Evolutionary conservation across 345 rosid species (phyloP).

Genomic region (Excoecaria agallocha): DNA sequence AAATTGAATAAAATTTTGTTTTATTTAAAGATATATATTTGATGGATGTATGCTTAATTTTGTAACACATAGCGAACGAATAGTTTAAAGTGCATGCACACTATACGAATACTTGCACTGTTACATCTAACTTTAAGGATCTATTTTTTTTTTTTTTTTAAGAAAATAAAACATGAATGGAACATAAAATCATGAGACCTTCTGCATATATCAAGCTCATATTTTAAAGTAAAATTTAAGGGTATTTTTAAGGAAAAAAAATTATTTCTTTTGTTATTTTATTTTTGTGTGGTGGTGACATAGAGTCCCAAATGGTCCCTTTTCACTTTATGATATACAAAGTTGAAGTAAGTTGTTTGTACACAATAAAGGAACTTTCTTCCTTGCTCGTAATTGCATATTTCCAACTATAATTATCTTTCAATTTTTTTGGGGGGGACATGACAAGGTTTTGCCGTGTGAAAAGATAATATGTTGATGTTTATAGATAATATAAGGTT

Average conservation of each 20-base stretch:
- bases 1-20: no score
- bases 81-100: no score
- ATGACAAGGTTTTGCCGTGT: neutral
- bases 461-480: neutral
- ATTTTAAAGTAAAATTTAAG: no score
- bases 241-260: neutral
- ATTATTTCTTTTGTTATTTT: neutral
- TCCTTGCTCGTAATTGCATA: neutral
- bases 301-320: slow-evolving; percentile 13
- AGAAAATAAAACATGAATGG: neutral
- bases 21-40: no score
- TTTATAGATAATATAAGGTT: neutral
- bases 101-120: no score
- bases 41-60: no score
- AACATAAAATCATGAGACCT: no score
- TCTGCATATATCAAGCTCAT: no score
- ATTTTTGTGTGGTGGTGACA: slow-evolving; percentile 2
- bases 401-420: neutral
- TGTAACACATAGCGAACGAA: no score
- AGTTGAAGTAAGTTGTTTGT: neutral
- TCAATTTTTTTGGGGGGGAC: neutral
- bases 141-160: no score
- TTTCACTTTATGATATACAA: neutral
- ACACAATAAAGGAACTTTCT: neutral
- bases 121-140: no score